Base-by-base conservation (phyloP, 306 rosid genomes). In the Vigna unguiculata region DNA sequence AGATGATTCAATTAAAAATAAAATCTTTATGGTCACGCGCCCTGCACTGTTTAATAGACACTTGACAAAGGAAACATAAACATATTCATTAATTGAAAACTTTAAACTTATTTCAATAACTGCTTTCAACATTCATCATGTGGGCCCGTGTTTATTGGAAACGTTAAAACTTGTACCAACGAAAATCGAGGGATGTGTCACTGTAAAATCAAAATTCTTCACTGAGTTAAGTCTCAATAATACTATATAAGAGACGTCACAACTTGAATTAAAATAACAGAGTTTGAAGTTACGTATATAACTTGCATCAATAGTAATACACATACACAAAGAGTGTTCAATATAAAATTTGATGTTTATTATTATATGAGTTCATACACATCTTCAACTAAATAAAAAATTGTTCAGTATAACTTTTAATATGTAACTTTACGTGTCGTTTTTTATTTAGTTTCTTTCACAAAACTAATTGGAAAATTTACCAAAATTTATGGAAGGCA, bases 61-160 rank as follows among this genome's bases (percentile, higher is more conserved):
- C 51, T 41, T 12, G 71, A 5, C 49, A 8, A 65, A 40, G 52
- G 71, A 65, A 65, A 65, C 52, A 40, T 4, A 65, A 41, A 65
- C 71, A 40, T 10, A 36, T 63, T 63, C 45, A 63, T 64, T 59
- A 14, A 47, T 43, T 53, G 2, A 1, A 63, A 63, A 63, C 69
- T 34, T 36, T 16, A 36, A 36, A 63, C 51, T 40, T 20, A 19
- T 64, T 9, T 62, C 9, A 16, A 4, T 9, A 62, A 62, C 69
- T 36, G 25, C 24, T 8, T 62, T 4, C 9, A 64, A 7, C 16
- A 16, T 63, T 63, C 5, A 63, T 3, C 3, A 15, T 3, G 48
- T 63, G 69, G 28, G 69, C 17, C 70, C 32, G 0, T 21, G 30
- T 38, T 20, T 20, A 19, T 4, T 11, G 2, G 5, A 63, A 38